Evolutionary conservation across 345 rosid species (phyloP).

Genomic region (Erucastrum elatum): DNA sequence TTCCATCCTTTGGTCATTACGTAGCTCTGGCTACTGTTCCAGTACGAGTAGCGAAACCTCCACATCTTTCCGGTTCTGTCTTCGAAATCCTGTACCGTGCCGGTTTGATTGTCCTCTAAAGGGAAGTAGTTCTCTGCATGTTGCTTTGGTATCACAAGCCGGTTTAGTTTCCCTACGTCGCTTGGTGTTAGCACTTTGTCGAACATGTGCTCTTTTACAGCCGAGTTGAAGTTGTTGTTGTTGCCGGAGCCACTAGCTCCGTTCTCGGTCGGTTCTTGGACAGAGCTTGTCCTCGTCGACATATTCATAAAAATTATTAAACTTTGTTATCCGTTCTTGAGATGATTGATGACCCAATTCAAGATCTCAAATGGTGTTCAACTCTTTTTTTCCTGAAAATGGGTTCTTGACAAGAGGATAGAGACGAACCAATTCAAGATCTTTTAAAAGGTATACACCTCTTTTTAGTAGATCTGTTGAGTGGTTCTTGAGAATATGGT

Average conservation of each 20-base stretch:
- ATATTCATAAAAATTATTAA: conserved; percentile 46
- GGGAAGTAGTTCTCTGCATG: conserved; percentile 84
- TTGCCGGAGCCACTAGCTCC: conserved; percentile 21
- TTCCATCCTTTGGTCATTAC: conserved; percentile 97
- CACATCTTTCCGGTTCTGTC: conserved; percentile 71
- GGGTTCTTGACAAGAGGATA: conserved; percentile 9
- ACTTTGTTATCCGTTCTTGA: conserved; percentile 6
- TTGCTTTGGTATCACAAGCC: conserved; percentile 77
- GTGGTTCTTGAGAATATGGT: conserved; percentile 16
- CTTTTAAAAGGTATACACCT: conserved; percentile 1
- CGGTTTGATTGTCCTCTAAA: conserved; percentile 51
- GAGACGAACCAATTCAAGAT: conserved; percentile 21
- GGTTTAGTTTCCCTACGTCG: conserved; percentile 77
- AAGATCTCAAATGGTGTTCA: conserved; percentile 31
- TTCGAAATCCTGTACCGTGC: conserved; percentile 78
- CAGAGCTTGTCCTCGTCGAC: conserved; percentile 40
- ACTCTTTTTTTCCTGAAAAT: neutral
- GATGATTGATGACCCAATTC: conserved; percentile 10
- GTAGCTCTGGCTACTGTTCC: conserved; percentile 96
- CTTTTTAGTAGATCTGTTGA: conserved; percentile 20
- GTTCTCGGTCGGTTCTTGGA: conserved; percentile 34
- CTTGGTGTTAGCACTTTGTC: conserved; percentile 81
- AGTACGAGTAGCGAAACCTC: conserved; percentile 87
- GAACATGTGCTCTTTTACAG: conserved; percentile 61
- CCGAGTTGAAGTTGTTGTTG: conserved; percentile 34